Conservation (phyloP, 169 alveolate species). For the Babesia bovis region DNA sequence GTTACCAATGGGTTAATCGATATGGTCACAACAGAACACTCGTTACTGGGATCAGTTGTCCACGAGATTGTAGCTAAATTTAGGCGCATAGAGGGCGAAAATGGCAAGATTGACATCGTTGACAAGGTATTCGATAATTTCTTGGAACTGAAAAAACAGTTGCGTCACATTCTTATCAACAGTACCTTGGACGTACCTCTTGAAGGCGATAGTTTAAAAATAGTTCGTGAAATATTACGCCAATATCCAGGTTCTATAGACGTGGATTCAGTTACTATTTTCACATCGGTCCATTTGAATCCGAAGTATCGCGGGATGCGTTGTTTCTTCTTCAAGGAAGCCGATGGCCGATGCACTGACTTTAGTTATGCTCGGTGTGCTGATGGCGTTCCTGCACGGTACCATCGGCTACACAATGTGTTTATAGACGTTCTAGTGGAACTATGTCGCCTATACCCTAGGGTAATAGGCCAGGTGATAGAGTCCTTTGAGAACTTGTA, state of each 20-base stretch:
- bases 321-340: conserved; percentile 48
- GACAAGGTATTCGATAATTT: conserved; percentile 32
- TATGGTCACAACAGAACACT: conserved; percentile 36
- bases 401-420: conserved; percentile 1
- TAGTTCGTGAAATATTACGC: conserved; percentile 42
- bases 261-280: conserved; percentile 21
- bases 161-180: conserved; percentile 38
- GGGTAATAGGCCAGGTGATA: conserved; percentile 26
- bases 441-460: conserved; percentile 46
- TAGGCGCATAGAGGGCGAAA: conserved; percentile 6
- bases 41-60: conserved; percentile 5
- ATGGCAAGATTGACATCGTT: conserved; percentile 38
- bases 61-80: conserved; percentile 26
- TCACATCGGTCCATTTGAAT: conserved; percentile 53
- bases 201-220: conserved; percentile 57
- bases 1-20: conserved; percentile 41
- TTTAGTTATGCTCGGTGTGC: conserved; percentile 66
- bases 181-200: conserved; percentile 33
- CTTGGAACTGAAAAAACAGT: conserved; percentile 32
- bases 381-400: conserved; percentile 43
- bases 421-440: conserved; percentile 39
- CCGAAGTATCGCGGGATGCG: conserved; percentile 52
- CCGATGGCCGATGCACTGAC: conserved; percentile 40
- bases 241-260: conserved; percentile 43
- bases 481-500: conserved; percentile 34